Conservation (phyloP, 192 early-diverging fungal genomes). For the Coemansia sp. region DNA sequence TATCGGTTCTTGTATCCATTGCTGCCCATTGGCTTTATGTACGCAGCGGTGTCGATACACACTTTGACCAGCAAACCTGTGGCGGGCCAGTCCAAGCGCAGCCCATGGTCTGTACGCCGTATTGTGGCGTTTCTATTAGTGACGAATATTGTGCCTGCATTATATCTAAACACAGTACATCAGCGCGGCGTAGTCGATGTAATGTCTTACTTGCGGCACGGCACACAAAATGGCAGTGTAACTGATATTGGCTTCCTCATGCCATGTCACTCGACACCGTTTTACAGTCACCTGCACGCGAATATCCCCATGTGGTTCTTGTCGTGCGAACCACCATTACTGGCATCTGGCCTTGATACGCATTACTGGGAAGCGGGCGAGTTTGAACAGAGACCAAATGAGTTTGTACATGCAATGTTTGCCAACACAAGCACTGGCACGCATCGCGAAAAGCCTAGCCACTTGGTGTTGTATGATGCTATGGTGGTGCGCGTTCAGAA, state of each 20-base stretch:
- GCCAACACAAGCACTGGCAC: background rate
- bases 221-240: conserved; percentile 17
- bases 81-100: background rate
- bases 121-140: conserved; percentile 53
- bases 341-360: conserved; percentile 29
- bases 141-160: conserved; percentile 64
- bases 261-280: conserved; percentile 99
- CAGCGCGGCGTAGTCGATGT: conserved; percentile 93
- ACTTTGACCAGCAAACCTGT: conserved; percentile 23
- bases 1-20: conserved; percentile 92
- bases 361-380: conserved; percentile 75
- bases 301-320: conserved; percentile 76
- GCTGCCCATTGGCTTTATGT: conserved; percentile 63
- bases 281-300: conserved; percentile 77
- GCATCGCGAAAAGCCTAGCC: conserved; percentile 60
- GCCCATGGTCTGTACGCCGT: conserved; percentile 6
- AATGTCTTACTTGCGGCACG: conserved; percentile 66
- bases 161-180: conserved; percentile 78
- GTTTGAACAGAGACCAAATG: conserved; percentile 71
- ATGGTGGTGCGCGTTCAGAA: conserved; percentile 44
- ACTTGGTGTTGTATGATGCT: conserved; percentile 78
- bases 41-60: conserved; percentile 53
- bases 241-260: conserved; percentile 74
- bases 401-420: conserved; percentile 58
- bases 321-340: conserved; percentile 88